Evolutionary conservation across 73 alveolate species (phyloP).

Genomic region (Blepharisma stoltei): DNA sequence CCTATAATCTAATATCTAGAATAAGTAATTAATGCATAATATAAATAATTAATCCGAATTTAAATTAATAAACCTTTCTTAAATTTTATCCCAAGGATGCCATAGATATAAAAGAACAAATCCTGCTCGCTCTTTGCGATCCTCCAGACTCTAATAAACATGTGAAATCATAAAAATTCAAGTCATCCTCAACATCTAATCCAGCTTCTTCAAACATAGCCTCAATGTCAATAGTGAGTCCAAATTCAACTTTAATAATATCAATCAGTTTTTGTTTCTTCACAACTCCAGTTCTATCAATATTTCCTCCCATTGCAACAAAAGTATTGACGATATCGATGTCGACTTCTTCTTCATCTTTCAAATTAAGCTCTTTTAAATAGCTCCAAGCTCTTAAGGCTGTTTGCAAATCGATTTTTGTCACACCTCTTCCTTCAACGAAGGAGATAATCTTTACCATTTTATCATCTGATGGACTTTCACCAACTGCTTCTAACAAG

Average conservation of each 20-base stretch:
- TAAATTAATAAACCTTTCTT: too few relatives aligned
- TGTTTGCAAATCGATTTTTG: background rate
- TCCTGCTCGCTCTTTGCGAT: conserved; percentile 1
- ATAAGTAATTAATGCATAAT: too few relatives aligned
- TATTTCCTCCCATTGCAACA: conserved; percentile 19
- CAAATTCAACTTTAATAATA: background rate
- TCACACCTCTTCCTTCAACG: background rate
- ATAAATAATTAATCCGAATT: too few relatives aligned
- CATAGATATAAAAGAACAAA: background rate
- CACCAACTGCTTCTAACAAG: background rate
- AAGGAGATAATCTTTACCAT: background rate
- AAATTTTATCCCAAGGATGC: background rate
- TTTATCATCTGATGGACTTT: background rate
- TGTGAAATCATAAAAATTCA: background rate
- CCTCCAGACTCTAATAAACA: conserved; percentile 15
- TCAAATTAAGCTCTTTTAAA: background rate
- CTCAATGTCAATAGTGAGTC: background rate
- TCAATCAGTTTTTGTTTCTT: conserved; percentile 2
- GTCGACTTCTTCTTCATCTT: conserved; percentile 15
- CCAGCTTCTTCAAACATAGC: conserved; percentile 19
- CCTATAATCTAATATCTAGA: too few relatives aligned
- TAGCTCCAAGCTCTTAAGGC: conserved; percentile 16
- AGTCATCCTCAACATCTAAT: conserved; percentile 4
- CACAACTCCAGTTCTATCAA: background rate
- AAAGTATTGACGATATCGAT: background rate